phyloP scores from a whole-genome alignment of 176 grass and related monocot genomes.

The Bolboschoenus planiculmis region DNA sequence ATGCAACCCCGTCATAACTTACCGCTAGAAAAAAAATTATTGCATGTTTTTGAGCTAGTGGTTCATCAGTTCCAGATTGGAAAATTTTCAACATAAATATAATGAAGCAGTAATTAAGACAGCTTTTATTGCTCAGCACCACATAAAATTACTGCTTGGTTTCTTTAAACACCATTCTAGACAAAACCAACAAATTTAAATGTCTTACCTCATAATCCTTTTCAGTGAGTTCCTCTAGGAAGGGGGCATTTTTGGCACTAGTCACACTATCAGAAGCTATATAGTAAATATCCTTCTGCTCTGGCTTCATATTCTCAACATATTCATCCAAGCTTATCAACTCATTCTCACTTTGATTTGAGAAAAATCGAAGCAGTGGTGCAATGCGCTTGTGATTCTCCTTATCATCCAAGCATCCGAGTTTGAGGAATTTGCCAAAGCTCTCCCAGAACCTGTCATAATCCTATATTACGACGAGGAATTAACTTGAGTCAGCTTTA shows the following conservation, averaged over 20 bases:
- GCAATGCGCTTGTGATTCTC: conserved; percentile 93
- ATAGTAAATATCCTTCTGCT: conserved; percentile 88
- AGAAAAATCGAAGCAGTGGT: conserved; percentile 92
- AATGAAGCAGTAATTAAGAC: not conserved
- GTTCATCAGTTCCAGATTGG: not conserved
- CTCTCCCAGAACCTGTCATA: conserved; percentile 99
- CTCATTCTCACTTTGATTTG: conserved; percentile 81
- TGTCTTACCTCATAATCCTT: conserved; percentile 73
- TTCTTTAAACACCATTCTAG: not conserved
- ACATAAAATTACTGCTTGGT: not conserved
- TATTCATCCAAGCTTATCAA: conserved; percentile 97
- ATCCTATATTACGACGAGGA: conserved; percentile 37
- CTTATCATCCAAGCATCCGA: conserved; percentile 85
- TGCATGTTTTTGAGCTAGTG: not conserved
- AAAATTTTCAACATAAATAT: not conserved
- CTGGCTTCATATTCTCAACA: conserved; percentile 95
- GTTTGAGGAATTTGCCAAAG: conserved; percentile 82
- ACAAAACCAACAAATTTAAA: not conserved
- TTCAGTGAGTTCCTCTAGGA: conserved; percentile 75
- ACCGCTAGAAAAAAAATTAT: not conserved
- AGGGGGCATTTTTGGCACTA: conserved; percentile 90
- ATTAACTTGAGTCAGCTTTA: conserved; percentile 5
- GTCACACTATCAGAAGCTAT: conserved; percentile 80
- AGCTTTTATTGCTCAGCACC: not conserved
- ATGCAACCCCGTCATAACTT: not conserved